phyloP scores from a whole-genome alignment of 306 rosid species.

The Geum urbanum region DNA sequence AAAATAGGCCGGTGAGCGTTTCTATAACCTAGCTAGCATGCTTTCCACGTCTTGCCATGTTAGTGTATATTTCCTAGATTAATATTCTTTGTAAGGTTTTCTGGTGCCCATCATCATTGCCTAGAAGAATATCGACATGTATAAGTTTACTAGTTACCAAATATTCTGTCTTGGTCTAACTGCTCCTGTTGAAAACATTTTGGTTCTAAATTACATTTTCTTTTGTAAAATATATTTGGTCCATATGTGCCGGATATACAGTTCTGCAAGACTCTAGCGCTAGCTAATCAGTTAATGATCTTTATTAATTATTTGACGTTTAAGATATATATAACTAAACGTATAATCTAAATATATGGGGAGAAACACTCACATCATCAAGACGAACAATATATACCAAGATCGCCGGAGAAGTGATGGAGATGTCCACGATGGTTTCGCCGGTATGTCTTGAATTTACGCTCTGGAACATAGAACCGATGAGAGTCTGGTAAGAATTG shows the following conservation, averaged over 20 bases:
- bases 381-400: conserved; percentile 48
- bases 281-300: not conserved
- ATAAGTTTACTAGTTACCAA: too few relatives aligned
- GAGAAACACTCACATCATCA: conserved; percentile 56
- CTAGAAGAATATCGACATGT: too few relatives aligned
- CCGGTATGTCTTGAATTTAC: conserved; percentile 61
- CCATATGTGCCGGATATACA: too few relatives aligned
- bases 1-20: too few relatives aligned
- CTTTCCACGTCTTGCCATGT: too few relatives aligned
- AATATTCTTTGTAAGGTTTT: too few relatives aligned
- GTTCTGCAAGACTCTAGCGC: not conserved
- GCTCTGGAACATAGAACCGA: conserved; percentile 40
- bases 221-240: not conserved
- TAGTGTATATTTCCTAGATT: too few relatives aligned
- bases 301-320: not conserved
- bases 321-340: not conserved
- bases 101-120: too few relatives aligned
- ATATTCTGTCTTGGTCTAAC: too few relatives aligned
- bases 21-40: too few relatives aligned
- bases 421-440: conserved; percentile 45
- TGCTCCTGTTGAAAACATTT: too few relatives aligned
- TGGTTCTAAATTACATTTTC: not conserved
- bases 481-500: conserved; percentile 35
- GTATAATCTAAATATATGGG: not conserved
- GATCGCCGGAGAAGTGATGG: conserved; percentile 39